Conservation (phyloP, 108 stramenopile species). For the Schizochytrium sp. region DNA sequence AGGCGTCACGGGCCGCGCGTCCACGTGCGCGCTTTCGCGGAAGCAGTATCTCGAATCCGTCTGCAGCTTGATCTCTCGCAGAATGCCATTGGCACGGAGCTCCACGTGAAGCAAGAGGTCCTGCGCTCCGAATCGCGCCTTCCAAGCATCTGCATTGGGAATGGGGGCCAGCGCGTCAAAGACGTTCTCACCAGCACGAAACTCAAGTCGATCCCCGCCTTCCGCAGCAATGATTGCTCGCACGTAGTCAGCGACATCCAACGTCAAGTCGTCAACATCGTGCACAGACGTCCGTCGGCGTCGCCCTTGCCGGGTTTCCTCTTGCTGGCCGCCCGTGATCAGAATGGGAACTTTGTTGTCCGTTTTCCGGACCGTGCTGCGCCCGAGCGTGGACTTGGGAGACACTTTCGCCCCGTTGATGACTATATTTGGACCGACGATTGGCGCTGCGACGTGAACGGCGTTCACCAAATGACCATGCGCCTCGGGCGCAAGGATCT, state of each 20-base stretch:
- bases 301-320: background rate
- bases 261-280: background rate
- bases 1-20: background rate
- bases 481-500: background rate
- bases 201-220: background rate
- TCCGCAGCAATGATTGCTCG: background rate
- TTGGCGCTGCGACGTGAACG: background rate
- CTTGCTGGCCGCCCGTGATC: background rate
- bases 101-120: background rate
- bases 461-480: background rate
- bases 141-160: background rate
- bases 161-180: background rate
- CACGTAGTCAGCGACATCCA: background rate
- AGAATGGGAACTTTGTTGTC: background rate
- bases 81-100: background rate
- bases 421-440: background rate
- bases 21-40: background rate
- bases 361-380: background rate
- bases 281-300: background rate
- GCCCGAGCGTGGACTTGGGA: background rate
- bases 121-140: background rate
- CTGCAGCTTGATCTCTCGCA: background rate
- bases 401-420: background rate
- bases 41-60: background rate
- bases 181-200: background rate